Base-by-base conservation (phyloP, 2,329 filamentous ascomycete genomes). In the Hymenoscyphus fraxineus region DNA sequence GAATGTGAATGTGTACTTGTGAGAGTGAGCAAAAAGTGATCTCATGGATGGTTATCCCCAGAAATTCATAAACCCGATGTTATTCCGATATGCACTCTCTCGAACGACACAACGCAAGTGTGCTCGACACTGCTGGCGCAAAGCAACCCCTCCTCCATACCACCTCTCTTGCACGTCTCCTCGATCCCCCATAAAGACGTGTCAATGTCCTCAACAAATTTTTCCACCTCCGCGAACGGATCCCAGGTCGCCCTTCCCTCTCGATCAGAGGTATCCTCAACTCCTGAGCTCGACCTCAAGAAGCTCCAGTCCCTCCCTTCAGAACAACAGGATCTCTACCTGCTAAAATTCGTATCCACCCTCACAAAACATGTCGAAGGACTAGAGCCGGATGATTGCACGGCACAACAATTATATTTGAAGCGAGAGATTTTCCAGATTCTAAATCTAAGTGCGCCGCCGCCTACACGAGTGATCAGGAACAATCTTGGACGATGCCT, bases 401-500 rank as follows among this genome's bases (percentile, higher is more conserved):
- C 91, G 27, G 86, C 91, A 13, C 91, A 97, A 79, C 95, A 99
- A 78, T 88, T 93, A 72, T 91, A 92, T 76, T 83, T 99, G 72
- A 97, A 97, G 79, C 93, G 91, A 76, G 93, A 98, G 82, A 84
- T 97, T 70, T 91, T 98, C 77, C 92, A 97, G 78, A 90, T 99
- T 76, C 85, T 99, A 76, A 93, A 89, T 73, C 85, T 99, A 47
- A 76, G 87, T 59, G 84, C 92, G 51, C 94, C 94, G 63, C 85
- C 90, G 58, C 92, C 94, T 44, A 94, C 92, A 54, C 86, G 95
- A 75, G 90, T 97, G 51, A 90, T 97, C 74, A 87, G 95, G 72
- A 95, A 94, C 78, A 96, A 94, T 75, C 77, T 98, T 41, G 94
- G 93, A 58, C 86, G 87, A 77, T 94, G 92, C 71, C 89, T 97